Base-by-base conservation (phyloP, 1,284 basidiomycete species). In the Chalciporus piperatoides region DNA sequence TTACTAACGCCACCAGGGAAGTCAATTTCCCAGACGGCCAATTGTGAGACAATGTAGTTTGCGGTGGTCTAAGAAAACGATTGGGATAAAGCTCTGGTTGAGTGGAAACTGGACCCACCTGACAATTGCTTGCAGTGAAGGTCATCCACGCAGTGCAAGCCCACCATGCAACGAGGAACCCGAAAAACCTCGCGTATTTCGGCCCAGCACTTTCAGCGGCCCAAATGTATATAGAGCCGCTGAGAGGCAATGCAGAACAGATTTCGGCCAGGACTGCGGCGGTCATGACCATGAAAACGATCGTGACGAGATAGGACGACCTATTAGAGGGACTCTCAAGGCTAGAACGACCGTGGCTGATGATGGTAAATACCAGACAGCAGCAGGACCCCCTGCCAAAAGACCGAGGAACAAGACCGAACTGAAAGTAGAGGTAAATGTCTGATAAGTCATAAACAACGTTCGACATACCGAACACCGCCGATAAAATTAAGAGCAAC, bases 181-280 rank as follows among this genome's bases (percentile, higher is more conserved):
- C 91, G 56, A 91, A 81, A 66, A 92, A 86, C 36, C 90, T 76
- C 2, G 82, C 88, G 60, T 90, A 84, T 58, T 88, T 90, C 11
- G 83, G 83, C 2, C 90, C 90, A 4, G 88, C 91, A 57, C 89
- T 90, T 62, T 91, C 90, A 24, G 90, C 90, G 0, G 89, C 86
- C 91, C 91, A 93, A 50, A 92, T 83, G 68, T 93, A 93, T 65
- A 93, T 92, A 7, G 89, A 92, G 7, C 91, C 91, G 48, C 87
- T 90, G 38, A 92, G 69, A 3, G 90, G 90, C 15, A 92, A 71
- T 2, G 89, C 89, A 33, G 90, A 92, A 66, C 90, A 92, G 41
- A 92, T 82, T 64, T 94, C 91, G 19, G 91, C 90, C 27, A 94
- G 73, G 30, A 92, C 84, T 10, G 80, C 82, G 3, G 91, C 91